Percentiles rank a stretch among this genome's conserved stretches.
Evolutionary conservation across 2,329 filamentous ascomycete genomes (phyloP).

Genomic region (Trichothecium roseum): DNA sequence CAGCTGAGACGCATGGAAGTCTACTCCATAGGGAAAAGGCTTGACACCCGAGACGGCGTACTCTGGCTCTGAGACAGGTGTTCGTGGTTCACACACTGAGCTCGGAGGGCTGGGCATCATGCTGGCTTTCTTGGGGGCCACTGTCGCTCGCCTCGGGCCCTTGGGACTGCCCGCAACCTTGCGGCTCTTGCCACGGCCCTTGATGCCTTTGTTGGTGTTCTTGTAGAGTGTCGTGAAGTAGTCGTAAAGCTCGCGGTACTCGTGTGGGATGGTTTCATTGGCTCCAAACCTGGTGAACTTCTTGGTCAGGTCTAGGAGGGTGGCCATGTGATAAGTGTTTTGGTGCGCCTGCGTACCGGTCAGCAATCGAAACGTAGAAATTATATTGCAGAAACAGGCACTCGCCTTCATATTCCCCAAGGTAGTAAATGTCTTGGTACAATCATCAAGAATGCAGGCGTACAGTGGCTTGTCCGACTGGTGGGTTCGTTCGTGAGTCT

Average conservation of each 20-base stretch:
- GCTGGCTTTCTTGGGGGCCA: conserved; percentile 12
- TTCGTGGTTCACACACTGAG: no score
- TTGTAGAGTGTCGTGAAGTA: conserved; percentile 89
- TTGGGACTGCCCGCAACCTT: conserved; percentile 34
- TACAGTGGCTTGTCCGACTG: conserved; percentile 61
- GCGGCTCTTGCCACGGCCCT: conserved; percentile 81
- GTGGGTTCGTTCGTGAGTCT: conserved; percentile 75
- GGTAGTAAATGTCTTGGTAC: conserved; percentile 81
- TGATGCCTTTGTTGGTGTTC: conserved; percentile 97
- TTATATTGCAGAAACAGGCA: not conserved
- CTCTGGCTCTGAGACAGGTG: no score
- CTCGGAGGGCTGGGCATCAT: no score
- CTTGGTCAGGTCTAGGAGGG: conserved; percentile 56
- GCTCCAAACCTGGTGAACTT: conserved; percentile 61
- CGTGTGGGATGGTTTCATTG: conserved; percentile 42
- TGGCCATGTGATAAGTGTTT: conserved; percentile 82
- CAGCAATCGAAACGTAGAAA: not conserved
- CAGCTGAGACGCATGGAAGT: no score
- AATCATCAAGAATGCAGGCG: conserved; percentile 70
- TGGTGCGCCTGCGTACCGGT: conserved; percentile 60
- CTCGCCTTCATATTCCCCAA: conserved; percentile 82
- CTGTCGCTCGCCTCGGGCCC: no score
- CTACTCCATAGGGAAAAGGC: no score
- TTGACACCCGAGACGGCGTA: no score
- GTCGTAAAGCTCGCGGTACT: conserved; percentile 67